phyloP scores from a whole-genome alignment of 805 yeast species.

The Suhomyces prunicola region DNA sequence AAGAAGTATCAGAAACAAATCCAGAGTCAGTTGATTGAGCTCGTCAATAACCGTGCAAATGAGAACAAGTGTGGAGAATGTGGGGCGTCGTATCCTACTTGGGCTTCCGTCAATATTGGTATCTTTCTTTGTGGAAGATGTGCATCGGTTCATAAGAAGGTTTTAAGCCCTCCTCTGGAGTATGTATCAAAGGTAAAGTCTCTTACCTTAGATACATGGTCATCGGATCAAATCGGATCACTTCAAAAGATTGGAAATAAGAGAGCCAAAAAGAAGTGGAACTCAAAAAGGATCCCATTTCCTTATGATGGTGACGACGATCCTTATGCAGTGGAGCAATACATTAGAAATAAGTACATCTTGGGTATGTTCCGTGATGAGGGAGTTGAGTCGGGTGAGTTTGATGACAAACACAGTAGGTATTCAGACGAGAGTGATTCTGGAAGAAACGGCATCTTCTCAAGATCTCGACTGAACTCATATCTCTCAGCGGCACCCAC shows the following conservation, averaged over 20 bases:
- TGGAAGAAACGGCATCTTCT: background rate
- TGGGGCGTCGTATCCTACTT: conserved; percentile 62
- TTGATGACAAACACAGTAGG: conserved; percentile 24
- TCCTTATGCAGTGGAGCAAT: conserved; percentile 49
- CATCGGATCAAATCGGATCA: conserved; percentile 48
- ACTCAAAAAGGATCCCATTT: conserved; percentile 62
- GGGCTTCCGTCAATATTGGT: conserved; percentile 53
- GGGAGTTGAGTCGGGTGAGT: conserved; percentile 31
- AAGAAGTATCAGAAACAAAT: conserved; percentile 41
- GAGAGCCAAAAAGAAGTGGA: conserved; percentile 61
- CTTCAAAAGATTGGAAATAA: conserved; percentile 57
- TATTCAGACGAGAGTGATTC: conserved; percentile 21
- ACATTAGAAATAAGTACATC: conserved; percentile 65
- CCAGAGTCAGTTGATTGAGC: conserved; percentile 53
- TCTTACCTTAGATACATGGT: conserved; percentile 71
- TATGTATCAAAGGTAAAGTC: conserved; percentile 63
- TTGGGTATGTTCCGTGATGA: conserved; percentile 55
- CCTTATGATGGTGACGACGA: conserved; percentile 77
- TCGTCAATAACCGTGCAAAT: conserved; percentile 58
- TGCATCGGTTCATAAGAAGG: conserved; percentile 70
- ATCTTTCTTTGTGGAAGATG: conserved; percentile 80
- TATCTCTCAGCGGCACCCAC: background rate
- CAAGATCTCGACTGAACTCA: conserved; percentile 11
- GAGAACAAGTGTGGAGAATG: conserved; percentile 80
- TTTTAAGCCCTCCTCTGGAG: conserved; percentile 49